Conservation (phyloP, 768 basidiomycete species). For the Auriscalpium orientale region DNA sequence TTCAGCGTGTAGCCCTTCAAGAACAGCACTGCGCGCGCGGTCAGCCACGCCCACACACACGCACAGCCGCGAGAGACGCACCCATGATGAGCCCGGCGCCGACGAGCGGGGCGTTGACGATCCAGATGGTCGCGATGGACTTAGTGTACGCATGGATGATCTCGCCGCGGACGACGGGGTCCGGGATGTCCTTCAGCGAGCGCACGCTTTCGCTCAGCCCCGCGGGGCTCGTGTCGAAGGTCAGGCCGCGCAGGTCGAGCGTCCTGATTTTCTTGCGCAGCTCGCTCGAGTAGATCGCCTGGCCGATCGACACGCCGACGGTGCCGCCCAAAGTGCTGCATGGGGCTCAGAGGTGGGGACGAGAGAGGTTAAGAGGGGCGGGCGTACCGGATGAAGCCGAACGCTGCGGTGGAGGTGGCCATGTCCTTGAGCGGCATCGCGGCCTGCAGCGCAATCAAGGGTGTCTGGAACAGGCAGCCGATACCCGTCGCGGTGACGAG, state of each 20-base stretch:
- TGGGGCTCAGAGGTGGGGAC: slow-evolving; percentile 1
- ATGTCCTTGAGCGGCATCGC: slow-evolving; percentile 85
- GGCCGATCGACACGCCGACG: slow-evolving; percentile 65
- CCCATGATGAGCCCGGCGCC: slow-evolving; percentile 25
- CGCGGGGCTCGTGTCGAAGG: slow-evolving; percentile 14
- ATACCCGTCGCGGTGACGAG: slow-evolving; percentile 59
- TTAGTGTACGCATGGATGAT: slow-evolving; percentile 31
- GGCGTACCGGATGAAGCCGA: slow-evolving; percentile 58
- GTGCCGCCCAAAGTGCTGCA: slow-evolving; percentile 66
- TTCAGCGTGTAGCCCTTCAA: slow-evolving; percentile 30
- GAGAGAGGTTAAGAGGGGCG: background rate
- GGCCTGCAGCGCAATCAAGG: slow-evolving; percentile 70
- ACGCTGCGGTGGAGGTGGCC: slow-evolving; percentile 71
- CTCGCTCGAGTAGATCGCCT: slow-evolving; percentile 61
- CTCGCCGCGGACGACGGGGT: slow-evolving; percentile 21
- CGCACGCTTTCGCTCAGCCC: slow-evolving; percentile 23
- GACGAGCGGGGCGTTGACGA: slow-evolving; percentile 27
- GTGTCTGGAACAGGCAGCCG: slow-evolving; percentile 63
- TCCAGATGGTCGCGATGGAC: slow-evolving; percentile 32
- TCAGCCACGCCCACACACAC: background rate
- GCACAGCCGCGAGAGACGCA: slow-evolving; percentile 5
- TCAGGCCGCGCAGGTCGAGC: background rate
- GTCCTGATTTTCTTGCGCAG: slow-evolving; percentile 19
- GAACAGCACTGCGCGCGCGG: slow-evolving; percentile 21
- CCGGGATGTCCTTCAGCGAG: slow-evolving; percentile 16